Conservation (phyloP, 2,329 filamentous ascomycete species). For the Paecilomyces formosus region DNA sequence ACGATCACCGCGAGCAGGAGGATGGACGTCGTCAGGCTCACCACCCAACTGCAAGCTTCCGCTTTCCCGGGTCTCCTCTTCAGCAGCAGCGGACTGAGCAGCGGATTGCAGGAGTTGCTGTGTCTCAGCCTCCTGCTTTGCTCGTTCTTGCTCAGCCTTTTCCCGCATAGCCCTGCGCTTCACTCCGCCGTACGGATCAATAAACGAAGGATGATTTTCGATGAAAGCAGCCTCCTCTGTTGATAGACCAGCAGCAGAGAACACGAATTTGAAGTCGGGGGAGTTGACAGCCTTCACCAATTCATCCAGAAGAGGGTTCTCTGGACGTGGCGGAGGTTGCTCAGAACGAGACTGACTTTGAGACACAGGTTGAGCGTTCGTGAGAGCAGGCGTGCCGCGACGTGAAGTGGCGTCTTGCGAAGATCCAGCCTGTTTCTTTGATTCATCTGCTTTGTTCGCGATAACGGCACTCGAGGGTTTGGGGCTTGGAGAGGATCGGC, state of each 20-base stretch:
- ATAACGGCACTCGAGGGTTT: conserved; percentile 48
- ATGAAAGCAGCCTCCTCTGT: conserved; percentile 46
- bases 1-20: conserved; percentile 37
- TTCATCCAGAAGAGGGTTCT: conserved; percentile 27
- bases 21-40: conserved; percentile 77
- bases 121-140: conserved; percentile 47
- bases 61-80: conserved; percentile 72
- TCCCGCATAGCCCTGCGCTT: conserved; percentile 73
- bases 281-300: conserved; percentile 42
- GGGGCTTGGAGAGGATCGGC: conserved; percentile 73
- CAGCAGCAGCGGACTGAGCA: conserved; percentile 42
- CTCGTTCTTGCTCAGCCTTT: conserved; percentile 55
- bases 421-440: conserved; percentile 22
- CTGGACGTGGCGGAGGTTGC: conserved; percentile 14
- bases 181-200: conserved; percentile 73
- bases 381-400: conserved; percentile 16
- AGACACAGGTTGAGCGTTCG: conserved; percentile 11
- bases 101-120: conserved; percentile 46
- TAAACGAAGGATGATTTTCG: conserved; percentile 63
- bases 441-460: conserved; percentile 26
- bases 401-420: conserved; percentile 13
- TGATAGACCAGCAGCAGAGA: conserved; percentile 40
- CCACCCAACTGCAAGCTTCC: conserved; percentile 85
- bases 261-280: conserved; percentile 47
- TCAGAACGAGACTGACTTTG: conserved; percentile 13